Evolutionary conservation across 768 basidiomycete species (phyloP), one percentile per base, ranked within the genome.

Genomic region (Serendipita sp.): DNA sequence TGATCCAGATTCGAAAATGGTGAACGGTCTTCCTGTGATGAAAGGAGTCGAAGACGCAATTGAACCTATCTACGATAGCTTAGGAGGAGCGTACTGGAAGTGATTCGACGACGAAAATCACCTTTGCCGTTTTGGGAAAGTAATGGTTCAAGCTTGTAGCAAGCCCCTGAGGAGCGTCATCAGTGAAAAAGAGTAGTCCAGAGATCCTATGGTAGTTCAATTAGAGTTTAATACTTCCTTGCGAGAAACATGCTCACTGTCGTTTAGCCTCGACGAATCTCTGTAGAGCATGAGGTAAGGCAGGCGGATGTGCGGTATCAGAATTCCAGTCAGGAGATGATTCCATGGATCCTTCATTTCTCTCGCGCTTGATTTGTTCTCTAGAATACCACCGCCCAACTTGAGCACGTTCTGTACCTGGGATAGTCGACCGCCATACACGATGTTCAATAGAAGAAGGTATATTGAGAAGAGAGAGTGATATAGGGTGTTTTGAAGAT

Each of bases 1-100:
- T 1, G 55, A n/a, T 3, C 18, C 55, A 23, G 18, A 29, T n/a
- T 60, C 27, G 34, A 29, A 60, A 8, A 91, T 74, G 0, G 88
- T 90, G 33, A 85, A 80, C 0, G 84, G 83, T 18, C 85, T 75
- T 13, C 88, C 89, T 1, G 87, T 90, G 3, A 88, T 74, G 70
- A 91, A 91, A 0, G 88, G 87, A 1, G 89, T 91, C 2, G 87
- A 84, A 0, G 87, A 77, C 0, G 83, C 85, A 23, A 86, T 72
- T 18, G 90, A 76, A 3, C 87, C 86, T 62, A 88, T 73, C 82
- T 88, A 62, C 15, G 15, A 16, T 40, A 63, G 15, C 13, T 53
- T 16, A 44, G 16, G 34, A 5, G 16, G 27, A 8, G 29, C 10
- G 33, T 37, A 8, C 4, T 31, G 27, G 34, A 44, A 11, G 15